phyloP scores from a whole-genome alignment of 495 filamentous ascomycete genomes.

The Aspergillus olivimuriae region DNA sequence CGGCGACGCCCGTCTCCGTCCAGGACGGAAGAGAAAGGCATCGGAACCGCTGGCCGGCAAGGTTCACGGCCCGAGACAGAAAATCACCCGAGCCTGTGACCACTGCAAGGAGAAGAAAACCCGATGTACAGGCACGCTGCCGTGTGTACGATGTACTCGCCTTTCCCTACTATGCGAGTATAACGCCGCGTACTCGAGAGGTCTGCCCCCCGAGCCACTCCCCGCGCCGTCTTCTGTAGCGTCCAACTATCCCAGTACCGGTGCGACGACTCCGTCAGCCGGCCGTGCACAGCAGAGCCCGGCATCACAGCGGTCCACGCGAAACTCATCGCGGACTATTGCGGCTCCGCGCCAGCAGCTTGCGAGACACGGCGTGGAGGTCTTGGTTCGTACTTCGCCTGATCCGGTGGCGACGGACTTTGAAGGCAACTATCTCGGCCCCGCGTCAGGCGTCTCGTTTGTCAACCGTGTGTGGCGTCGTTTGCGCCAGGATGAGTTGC shows the following conservation, averaged over 20 bases:
- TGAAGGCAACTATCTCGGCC: slow-evolving; percentile 42
- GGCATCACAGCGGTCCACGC: slow-evolving; percentile 7
- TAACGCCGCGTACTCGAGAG: slow-evolving; percentile 39
- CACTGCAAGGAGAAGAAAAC: slow-evolving; percentile 44
- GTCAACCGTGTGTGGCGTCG: slow-evolving; percentile 42
- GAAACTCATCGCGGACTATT: slow-evolving; percentile 3
- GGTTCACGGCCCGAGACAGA: slow-evolving; percentile 24
- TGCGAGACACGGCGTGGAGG: slow-evolving; percentile 5
- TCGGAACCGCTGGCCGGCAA: slow-evolving; percentile 20
- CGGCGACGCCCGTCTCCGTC: not conserved
- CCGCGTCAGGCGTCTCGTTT: slow-evolving; percentile 41
- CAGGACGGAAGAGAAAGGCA: slow-evolving; percentile 28
- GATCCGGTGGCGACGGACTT: slow-evolving; percentile 41
- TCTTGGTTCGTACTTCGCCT: slow-evolving; percentile 32
- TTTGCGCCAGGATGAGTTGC: slow-evolving; percentile 35
- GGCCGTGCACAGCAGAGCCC: slow-evolving; percentile 8
- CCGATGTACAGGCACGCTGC: slow-evolving; percentile 39
- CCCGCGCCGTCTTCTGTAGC: slow-evolving; percentile 20
- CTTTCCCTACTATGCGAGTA: slow-evolving; percentile 37
- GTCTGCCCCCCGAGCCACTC: slow-evolving; percentile 35
- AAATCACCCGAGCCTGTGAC: slow-evolving; percentile 44
- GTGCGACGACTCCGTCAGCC: too few relatives aligned
- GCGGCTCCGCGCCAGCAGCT: slow-evolving; percentile 4
- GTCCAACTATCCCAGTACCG: not conserved
- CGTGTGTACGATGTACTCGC: slow-evolving; percentile 34